A percentile compares a stretch with the other conserved stretches of the same genome.
phyloP scores from a whole-genome alignment of 495 filamentous ascomycete species.

The Jackrogersella multiformis region DNA sequence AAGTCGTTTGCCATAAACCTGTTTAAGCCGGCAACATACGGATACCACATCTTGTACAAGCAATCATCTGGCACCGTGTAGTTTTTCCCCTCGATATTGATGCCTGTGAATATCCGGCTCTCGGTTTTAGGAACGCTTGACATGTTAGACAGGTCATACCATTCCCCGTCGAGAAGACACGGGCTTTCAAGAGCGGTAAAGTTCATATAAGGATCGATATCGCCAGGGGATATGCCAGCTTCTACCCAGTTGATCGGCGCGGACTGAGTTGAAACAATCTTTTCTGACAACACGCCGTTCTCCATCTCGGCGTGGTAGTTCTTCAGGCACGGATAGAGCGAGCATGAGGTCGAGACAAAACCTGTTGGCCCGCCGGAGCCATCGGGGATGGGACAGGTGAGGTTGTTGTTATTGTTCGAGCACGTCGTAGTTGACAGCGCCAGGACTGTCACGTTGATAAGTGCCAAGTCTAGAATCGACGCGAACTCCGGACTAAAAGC shows the following conservation, averaged over 20 bases:
- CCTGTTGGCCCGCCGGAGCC: background rate
- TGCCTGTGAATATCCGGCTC: constrained; percentile 1
- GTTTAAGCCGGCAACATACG: background rate
- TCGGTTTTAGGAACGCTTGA: constrained; percentile 11
- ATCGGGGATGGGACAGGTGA: background rate
- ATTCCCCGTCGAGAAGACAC: constrained; percentile 2
- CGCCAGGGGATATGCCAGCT: background rate
- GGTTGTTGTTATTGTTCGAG: background rate
- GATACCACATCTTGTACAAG: constrained; percentile 14
- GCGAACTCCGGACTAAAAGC: constrained; percentile 8
- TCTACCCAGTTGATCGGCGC: constrained; percentile 13
- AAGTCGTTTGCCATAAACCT: background rate
- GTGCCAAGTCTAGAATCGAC: background rate
- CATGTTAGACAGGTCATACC: constrained; percentile 19
- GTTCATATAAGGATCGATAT: constrained; percentile 3
- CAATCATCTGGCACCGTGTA: constrained; percentile 22
- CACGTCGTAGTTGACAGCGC: constrained; percentile 7
- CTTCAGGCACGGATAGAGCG: constrained; percentile 26
- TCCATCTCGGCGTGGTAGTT: constrained; percentile 23
- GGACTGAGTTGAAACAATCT: constrained; percentile 14
- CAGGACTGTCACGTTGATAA: constrained; percentile 21
- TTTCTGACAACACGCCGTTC: constrained; percentile 18
- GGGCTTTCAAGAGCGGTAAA: constrained; percentile 19
- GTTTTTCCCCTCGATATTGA: constrained; percentile 25
- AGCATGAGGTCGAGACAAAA: constrained; percentile 17